Evolutionary conservation across 768 basidiomycete species (phyloP).

Genomic region (Collybiopsis luxurians): DNA sequence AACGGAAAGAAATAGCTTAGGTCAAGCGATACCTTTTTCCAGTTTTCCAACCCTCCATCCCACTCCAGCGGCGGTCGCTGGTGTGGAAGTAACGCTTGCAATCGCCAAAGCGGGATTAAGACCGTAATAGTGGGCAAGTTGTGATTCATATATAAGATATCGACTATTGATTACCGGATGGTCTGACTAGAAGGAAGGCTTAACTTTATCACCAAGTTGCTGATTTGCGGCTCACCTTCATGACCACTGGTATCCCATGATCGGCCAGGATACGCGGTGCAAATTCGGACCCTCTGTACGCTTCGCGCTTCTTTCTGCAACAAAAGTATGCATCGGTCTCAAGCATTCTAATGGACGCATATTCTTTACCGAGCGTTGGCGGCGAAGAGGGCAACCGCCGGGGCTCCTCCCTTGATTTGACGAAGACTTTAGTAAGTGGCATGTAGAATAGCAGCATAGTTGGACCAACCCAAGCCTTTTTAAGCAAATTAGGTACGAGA

Average conservation of each 20-base stretch:
- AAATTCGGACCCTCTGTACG: slow-evolving; percentile 78
- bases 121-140: slow-evolving; percentile 81
- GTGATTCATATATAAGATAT: slow-evolving; percentile 79
- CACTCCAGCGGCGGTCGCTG: slow-evolving; percentile 60
- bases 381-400: slow-evolving; percentile 80
- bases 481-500: slow-evolving; percentile 74
- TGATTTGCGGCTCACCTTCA: slow-evolving; percentile 54
- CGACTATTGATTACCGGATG: slow-evolving; percentile 67
- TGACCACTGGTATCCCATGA: slow-evolving; percentile 61
- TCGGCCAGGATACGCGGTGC: slow-evolving; percentile 73
- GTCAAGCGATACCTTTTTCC: slow-evolving; percentile 59
- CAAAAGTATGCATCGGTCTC: not conserved
- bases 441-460: not conserved
- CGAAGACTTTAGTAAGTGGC: not conserved
- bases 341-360: not conserved
- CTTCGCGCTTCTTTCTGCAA: slow-evolving; percentile 72
- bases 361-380: slow-evolving; percentile 32
- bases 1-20: no score
- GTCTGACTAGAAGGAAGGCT: slow-evolving; percentile 46
- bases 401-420: slow-evolving; percentile 50
- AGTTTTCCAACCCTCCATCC: slow-evolving; percentile 82
- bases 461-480: slow-evolving; percentile 55
- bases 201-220: not conserved
- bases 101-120: slow-evolving; percentile 69
- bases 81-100: slow-evolving; percentile 67